phyloP scores from a whole-genome alignment of 345 rosid genomes.

The Salix udensis region DNA sequence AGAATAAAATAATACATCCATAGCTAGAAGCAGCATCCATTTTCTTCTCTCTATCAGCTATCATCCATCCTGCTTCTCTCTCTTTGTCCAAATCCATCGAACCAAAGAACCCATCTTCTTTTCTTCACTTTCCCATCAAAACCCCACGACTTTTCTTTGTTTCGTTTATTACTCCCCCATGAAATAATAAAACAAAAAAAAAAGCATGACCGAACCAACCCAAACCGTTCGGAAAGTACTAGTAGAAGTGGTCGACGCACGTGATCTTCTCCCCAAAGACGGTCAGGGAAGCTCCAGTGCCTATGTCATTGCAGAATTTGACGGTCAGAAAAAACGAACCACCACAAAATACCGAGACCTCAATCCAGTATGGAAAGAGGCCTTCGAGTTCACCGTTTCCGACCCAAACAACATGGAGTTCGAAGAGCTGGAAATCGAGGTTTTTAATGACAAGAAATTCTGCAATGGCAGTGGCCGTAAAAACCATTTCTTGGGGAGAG shows the following conservation, averaged over 20 bases:
- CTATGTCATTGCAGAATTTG: slow-evolving; percentile 77
- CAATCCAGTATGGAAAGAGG: slow-evolving; percentile 88
- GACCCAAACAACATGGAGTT: slow-evolving; percentile 67
- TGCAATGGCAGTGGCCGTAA: slow-evolving; percentile 79
- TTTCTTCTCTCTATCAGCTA: not conserved
- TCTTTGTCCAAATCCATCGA: not conserved
- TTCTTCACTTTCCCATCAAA: not conserved
- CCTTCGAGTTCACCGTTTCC: slow-evolving; percentile 69
- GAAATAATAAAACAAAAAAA: not conserved
- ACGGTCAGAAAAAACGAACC: slow-evolving; percentile 68
- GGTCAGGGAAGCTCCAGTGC: slow-evolving; percentile 97
- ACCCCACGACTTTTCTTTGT: not conserved
- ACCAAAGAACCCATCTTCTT: not conserved
- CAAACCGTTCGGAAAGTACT: slow-evolving; percentile 47
- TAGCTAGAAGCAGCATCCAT: slow-evolving; percentile 22
- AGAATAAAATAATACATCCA: not conserved
- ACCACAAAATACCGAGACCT: slow-evolving; percentile 70
- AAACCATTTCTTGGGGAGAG: slow-evolving; percentile 84
- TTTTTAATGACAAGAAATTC: slow-evolving; percentile 67
- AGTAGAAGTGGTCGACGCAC: slow-evolving; percentile 73
- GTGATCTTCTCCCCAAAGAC: slow-evolving; percentile 82
- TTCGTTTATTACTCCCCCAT: no score
- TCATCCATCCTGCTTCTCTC: not conserved
- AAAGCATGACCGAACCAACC: slow-evolving; percentile 33
- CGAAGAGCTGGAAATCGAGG: slow-evolving; percentile 83